Conservation (phyloP, 805 yeast genomes). For the Candida suzukii region DNA sequence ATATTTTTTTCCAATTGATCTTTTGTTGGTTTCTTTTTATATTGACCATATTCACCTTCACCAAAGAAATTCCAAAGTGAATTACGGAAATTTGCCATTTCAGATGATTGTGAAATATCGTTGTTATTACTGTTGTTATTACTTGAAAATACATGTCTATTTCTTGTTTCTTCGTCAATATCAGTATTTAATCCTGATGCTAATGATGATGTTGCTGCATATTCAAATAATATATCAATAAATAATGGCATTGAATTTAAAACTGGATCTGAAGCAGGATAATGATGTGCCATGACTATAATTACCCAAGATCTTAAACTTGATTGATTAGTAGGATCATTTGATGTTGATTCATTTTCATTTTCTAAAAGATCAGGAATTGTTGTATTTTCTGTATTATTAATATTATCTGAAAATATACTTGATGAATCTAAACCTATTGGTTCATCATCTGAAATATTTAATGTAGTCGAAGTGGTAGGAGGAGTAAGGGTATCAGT, state of each 20-base stretch:
- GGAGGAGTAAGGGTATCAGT: too few species aligned
- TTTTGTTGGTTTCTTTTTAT: constrained; percentile 4
- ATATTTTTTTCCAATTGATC: constrained; percentile 10
- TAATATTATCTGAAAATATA: background rate
- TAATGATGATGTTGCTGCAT: background rate
- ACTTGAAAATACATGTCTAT: background rate
- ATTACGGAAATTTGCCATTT: constrained; percentile 15
- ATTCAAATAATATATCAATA: constrained; percentile 12
- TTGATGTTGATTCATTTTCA: background rate
- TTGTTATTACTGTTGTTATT: too few species aligned
- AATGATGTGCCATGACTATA: constrained; percentile 52
- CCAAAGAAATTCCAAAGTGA: constrained; percentile 15
- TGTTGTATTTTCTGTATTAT: background rate
- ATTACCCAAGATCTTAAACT: constrained; percentile 50
- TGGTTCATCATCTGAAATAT: background rate
- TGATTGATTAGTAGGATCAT: background rate
- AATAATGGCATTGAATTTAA: constrained; percentile 34
- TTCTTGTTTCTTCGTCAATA: background rate
- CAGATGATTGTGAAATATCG: constrained; percentile 2
- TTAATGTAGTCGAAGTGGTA: too few species aligned
- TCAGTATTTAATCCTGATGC: too few species aligned
- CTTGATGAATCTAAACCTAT: background rate
- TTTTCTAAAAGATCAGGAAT: background rate
- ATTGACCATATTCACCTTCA: constrained; percentile 1
- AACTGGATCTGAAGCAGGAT: constrained; percentile 30